phyloP scores from a whole-genome alignment of 176 grass and related monocot species.

The Dendrocalamus sinicus region DNA sequence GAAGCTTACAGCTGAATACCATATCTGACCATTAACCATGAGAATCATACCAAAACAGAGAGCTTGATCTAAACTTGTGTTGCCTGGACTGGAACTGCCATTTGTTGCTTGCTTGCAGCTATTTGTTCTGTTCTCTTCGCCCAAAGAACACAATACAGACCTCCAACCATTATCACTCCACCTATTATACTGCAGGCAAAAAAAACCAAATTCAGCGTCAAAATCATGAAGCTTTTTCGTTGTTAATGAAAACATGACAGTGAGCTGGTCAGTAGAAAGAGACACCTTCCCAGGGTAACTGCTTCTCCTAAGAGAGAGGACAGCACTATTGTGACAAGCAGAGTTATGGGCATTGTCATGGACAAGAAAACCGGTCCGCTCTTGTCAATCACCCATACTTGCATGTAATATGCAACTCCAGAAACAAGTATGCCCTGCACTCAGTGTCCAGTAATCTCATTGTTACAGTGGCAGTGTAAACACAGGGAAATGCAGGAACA shows the following conservation, averaged over 20 bases:
- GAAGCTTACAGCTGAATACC: neutral
- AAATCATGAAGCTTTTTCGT: neutral
- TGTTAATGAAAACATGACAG: neutral
- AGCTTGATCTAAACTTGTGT: slow-evolving; percentile 29
- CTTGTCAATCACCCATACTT: slow-evolving; percentile 60
- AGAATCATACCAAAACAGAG: neutral
- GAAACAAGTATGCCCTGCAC: slow-evolving; percentile 49
- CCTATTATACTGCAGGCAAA: slow-evolving; percentile 45
- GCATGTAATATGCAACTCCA: slow-evolving; percentile 54
- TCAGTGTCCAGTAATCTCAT: neutral
- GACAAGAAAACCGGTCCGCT: slow-evolving; percentile 59
- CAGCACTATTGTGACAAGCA: slow-evolving; percentile 50
- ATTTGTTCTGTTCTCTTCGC: slow-evolving; percentile 48
- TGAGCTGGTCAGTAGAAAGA: neutral
- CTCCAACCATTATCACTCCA: slow-evolving; percentile 49
- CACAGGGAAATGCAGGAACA: neutral
- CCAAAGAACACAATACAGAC: slow-evolving; percentile 61
- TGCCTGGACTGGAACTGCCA: neutral
- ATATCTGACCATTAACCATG: neutral
- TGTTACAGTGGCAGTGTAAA: neutral
- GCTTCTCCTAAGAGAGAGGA: slow-evolving; percentile 50
- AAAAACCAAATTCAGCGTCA: neutral
- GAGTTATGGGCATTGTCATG: slow-evolving; percentile 56
- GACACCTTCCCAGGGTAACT: slow-evolving; percentile 56
- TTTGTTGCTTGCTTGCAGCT: slow-evolving; percentile 16